A percentile compares a stretch with the other conserved stretches of the same genome.
Conservation (phyloP, 2,329 filamentous ascomycete genomes). For the Fusarium goolgardi region DNA sequence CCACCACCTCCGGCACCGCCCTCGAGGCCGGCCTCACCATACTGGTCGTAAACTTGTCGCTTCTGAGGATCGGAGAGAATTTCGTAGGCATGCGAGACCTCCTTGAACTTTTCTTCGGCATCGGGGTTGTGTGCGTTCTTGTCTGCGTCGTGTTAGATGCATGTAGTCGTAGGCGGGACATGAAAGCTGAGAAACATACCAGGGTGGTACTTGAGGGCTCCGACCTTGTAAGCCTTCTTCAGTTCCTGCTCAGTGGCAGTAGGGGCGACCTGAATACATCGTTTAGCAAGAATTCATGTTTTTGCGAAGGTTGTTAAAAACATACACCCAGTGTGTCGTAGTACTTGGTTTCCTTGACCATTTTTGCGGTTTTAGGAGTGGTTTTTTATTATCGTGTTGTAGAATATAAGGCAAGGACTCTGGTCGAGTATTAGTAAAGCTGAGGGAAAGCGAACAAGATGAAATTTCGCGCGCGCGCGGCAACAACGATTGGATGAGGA, state of each 20-base stretch:
- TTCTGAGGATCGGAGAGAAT: conserved; percentile 92
- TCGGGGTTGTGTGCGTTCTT: conserved; percentile 96
- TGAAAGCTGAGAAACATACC: conserved; percentile 64
- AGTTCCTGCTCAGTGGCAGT: conserved; percentile 86
- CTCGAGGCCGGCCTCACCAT: conserved; percentile 96
- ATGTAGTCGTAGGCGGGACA: not conserved
- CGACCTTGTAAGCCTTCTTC: conserved; percentile 89
- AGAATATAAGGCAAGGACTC: conserved; percentile 32
- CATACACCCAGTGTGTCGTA: conserved; percentile 84
- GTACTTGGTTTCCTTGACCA: conserved; percentile 83
- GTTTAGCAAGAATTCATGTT: conserved; percentile 33
- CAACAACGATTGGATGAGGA: not conserved
- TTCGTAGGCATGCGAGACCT: conserved; percentile 95
- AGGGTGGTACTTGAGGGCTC: conserved; percentile 85
- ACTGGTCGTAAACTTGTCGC: conserved; percentile 93
- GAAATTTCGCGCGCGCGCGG: conserved; percentile 19
- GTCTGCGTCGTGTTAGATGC: conserved; percentile 65
- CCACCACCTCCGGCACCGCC: conserved; percentile 82
- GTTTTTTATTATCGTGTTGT: conserved; percentile 11
- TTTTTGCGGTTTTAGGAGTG: conserved; percentile 56
- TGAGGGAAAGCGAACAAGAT: conserved; percentile 20
- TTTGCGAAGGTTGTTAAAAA: conserved; percentile 29
- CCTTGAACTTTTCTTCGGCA: conserved; percentile 98
- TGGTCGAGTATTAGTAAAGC: conserved; percentile 41
- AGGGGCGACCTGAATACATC: conserved; percentile 72